Evolutionary conservation across 495 filamentous ascomycete species (phyloP).

Genomic region (Cetradonia linearis): DNA sequence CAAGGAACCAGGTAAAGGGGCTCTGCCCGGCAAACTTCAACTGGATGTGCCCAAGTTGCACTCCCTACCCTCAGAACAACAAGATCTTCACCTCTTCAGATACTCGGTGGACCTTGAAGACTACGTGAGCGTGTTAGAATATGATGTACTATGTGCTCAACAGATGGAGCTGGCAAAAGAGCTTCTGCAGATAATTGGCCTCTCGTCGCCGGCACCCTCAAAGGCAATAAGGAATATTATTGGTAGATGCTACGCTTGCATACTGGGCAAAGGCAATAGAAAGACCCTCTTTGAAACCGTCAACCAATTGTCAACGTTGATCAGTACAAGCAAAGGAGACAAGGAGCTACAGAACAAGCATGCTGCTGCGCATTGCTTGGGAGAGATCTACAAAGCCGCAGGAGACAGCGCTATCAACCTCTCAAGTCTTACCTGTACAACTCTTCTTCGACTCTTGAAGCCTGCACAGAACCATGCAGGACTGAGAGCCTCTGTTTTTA

Average conservation of each 20-base stretch:
- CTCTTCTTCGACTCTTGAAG: slow-evolving; percentile 71
- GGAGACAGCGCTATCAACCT: slow-evolving; percentile 89
- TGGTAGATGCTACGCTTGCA: slow-evolving; percentile 69
- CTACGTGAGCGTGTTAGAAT: slow-evolving; percentile 62
- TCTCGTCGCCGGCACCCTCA: slow-evolving; percentile 76
- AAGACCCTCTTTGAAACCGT: slow-evolving; percentile 90
- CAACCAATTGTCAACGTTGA: slow-evolving; percentile 69
- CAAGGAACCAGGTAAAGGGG: slow-evolving; percentile 4
- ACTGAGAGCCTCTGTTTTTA: slow-evolving; percentile 72
- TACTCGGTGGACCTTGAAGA: slow-evolving; percentile 77
- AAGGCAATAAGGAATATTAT: slow-evolving; percentile 82
- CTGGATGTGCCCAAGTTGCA: slow-evolving; percentile 84
- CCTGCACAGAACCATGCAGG: slow-evolving; percentile 69
- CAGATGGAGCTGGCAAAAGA: slow-evolving; percentile 85
- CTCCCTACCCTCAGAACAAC: slow-evolving; percentile 84
- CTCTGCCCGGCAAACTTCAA: slow-evolving; percentile 33
- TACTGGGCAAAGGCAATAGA: slow-evolving; percentile 80
- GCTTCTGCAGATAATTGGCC: slow-evolving; percentile 78
- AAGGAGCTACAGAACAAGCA: slow-evolving; percentile 67
- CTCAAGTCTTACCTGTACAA: slow-evolving; percentile 60
- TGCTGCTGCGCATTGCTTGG: slow-evolving; percentile 81
- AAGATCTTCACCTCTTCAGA: slow-evolving; percentile 84
- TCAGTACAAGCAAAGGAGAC: slow-evolving; percentile 71
- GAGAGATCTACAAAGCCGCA: slow-evolving; percentile 77
- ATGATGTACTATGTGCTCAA: slow-evolving; percentile 71